Conservation (phyloP, 2,329 filamentous ascomycete genomes). For the Chrysoporthe austroafricana region DNA sequence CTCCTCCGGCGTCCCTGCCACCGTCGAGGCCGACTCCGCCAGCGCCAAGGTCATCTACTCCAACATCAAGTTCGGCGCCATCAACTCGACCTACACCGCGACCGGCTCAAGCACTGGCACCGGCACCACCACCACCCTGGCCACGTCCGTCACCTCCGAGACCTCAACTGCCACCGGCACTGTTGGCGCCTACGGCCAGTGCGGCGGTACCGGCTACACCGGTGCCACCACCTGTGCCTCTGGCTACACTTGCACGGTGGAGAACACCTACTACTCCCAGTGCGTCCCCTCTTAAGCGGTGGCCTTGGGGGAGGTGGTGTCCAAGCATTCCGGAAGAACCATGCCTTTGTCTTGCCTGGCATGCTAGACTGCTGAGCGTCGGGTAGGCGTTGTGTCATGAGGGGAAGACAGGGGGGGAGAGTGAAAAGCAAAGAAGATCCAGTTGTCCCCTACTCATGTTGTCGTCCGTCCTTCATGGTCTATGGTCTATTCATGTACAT, state of each 20-base stretch:
- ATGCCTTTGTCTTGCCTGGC: neutral
- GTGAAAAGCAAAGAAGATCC: neutral
- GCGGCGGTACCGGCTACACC: no score
- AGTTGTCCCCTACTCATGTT: neutral
- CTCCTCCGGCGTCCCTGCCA: conserved; percentile 54
- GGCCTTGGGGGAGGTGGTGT: neutral
- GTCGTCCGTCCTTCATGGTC: neutral
- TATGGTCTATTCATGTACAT: conserved; percentile 16
- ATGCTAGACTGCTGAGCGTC: neutral
- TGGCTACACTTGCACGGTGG: no score
- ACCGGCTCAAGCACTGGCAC: no score
- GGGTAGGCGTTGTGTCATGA: neutral
- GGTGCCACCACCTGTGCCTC: no score
- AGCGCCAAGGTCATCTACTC: conserved; percentile 59
- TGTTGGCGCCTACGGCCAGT: no score
- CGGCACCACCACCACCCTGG: conserved; percentile 23
- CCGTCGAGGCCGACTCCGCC: conserved; percentile 51
- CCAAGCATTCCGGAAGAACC: neutral
- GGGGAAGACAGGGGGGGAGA: no score
- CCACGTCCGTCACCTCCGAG: conserved; percentile 5
- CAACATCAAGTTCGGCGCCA: conserved; percentile 62
- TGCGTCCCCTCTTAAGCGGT: no score
- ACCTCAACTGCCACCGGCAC: neutral
- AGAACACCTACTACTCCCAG: no score
- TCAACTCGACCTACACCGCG: conserved; percentile 54